Percentiles rank a stretch among this genome's conserved stretches.
phyloP scores from a whole-genome alignment of 352 stramenopile genomes.

The Pythium apleroticum region DNA sequence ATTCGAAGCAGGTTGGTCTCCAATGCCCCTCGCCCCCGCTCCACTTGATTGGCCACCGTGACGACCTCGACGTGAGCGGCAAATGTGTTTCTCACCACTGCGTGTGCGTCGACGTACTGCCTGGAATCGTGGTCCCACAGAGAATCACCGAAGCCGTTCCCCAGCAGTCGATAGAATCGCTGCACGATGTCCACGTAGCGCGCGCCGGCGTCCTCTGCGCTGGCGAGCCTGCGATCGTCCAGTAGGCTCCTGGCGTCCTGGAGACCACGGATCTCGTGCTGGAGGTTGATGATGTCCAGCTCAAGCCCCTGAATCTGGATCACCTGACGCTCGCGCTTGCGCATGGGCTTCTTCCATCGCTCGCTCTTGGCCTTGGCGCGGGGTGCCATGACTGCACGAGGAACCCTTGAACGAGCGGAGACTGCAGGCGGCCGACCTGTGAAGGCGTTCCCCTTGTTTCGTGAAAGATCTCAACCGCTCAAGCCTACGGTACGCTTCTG shows the following conservation, averaged over 20 bases:
- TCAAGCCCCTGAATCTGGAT: constrained; percentile 8
- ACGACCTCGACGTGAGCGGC: background rate
- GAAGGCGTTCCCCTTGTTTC: too few species aligned
- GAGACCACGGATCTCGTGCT: constrained; percentile 18
- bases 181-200: background rate
- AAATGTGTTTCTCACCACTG: background rate
- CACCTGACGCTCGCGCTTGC: constrained; percentile 13
- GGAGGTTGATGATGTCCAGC: constrained; percentile 20
- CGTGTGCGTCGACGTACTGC: background rate
- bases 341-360: constrained; percentile 10
- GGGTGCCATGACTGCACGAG: background rate
- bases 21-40: background rate
- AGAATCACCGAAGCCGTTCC: background rate
- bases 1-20: background rate
- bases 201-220: background rate
- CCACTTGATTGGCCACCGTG: background rate
- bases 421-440: too few species aligned
- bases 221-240: constrained; percentile 8
- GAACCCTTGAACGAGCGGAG: too few species aligned
- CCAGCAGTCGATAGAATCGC: constrained; percentile 2
- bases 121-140: background rate
- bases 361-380: background rate
- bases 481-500: too few species aligned
- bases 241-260: constrained; percentile 7
- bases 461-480: too few species aligned